These are phyloP conservation scores for Penicillium sp. DNA, from an alignment of 2,329 filamentous ascomycete genomes.

Conservation along the genomic window DNA sequence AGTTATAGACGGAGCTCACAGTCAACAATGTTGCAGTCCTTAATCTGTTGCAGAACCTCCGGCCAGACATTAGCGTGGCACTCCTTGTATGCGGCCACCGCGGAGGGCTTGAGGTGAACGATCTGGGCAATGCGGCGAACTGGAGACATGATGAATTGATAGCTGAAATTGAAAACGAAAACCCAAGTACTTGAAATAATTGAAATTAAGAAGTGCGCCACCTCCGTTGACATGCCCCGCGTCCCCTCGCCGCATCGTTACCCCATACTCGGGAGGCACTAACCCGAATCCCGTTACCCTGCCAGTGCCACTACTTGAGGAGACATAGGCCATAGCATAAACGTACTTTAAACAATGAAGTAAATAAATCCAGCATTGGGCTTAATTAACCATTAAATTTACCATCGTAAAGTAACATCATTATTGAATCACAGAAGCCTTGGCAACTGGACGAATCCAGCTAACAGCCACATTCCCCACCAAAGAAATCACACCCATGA, in stretches of 20 bases:
- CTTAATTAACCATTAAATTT: background rate
- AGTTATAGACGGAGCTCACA: conserved; percentile 50
- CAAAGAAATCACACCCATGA: conserved; percentile 76
- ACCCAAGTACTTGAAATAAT: background rate
- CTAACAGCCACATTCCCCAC: conserved; percentile 65
- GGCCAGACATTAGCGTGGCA: conserved; percentile 75
- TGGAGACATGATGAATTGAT: conserved; percentile 17
- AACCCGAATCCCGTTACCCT: conserved; percentile 19
- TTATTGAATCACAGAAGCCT: conserved; percentile 44
- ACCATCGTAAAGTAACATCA: background rate
- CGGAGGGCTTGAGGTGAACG: conserved; percentile 68
- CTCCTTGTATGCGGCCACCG: conserved; percentile 68
- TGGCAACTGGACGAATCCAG: conserved; percentile 63
- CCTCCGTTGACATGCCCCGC: conserved; percentile 9
- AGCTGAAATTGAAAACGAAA: background rate
- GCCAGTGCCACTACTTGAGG: background rate
- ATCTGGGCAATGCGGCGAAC: conserved; percentile 65
- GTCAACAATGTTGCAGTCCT: conserved; percentile 71
- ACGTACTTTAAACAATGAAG: background rate
- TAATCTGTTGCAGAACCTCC: conserved; percentile 73
- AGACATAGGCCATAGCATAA: background rate
- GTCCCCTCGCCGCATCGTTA: conserved; percentile 15
- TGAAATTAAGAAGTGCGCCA: background rate
- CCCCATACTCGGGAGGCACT: conserved; percentile 25
- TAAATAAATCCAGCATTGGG: background rate